Evolutionary conservation across 2,329 filamentous ascomycete genomes (phyloP), one percentile per base, ranked within the genome.

Genomic region (Hypoxylon sp.): DNA sequence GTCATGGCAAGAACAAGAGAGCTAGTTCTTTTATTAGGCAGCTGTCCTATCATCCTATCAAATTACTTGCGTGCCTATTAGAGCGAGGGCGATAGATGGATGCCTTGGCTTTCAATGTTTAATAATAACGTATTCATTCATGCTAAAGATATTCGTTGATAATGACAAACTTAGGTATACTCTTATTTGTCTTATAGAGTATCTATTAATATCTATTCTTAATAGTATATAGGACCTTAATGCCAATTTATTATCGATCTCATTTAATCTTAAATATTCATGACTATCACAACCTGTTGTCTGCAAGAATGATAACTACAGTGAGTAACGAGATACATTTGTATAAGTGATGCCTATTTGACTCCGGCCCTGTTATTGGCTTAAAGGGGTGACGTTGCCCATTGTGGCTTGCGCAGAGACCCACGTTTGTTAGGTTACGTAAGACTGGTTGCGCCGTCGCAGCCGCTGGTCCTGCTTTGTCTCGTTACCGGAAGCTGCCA

Each of bases 381-480:
- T 44, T 14, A 48, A 42, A 50, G 26, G 63, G 67, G 37, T 70
- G 65, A 70, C 65, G 62, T 70, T 68, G 61, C 44, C 44, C 44
- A 54, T 44, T 58, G 67, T 67, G 67, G 67, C 67, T 70, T 58
- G 56, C 29, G 24, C 10, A 6, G 47, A 17, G 47, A 17, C 53
- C 55, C 22, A 64, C 61, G 52, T 57, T 57, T 35, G 46, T 6
- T 11, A 17, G 17, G 33, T 42, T 50, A 55, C 53, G 44, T 61
- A 66, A 55, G 33, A 31, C 14, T 51, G 57, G 57, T 68, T 65
- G 57, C 56, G 61, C 57, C 56, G 54, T 42, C 64, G 51, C 39
- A 44, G 33, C 44, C 44, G 48, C 19, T 44, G 29, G 42, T 33
- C 9, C 46, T 17, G 26, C 19, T 35, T 35, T 35, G 24, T 33